Conservation (phyloP, 352 stramenopile species). For the Hyaloperonospora brassicae region DNA sequence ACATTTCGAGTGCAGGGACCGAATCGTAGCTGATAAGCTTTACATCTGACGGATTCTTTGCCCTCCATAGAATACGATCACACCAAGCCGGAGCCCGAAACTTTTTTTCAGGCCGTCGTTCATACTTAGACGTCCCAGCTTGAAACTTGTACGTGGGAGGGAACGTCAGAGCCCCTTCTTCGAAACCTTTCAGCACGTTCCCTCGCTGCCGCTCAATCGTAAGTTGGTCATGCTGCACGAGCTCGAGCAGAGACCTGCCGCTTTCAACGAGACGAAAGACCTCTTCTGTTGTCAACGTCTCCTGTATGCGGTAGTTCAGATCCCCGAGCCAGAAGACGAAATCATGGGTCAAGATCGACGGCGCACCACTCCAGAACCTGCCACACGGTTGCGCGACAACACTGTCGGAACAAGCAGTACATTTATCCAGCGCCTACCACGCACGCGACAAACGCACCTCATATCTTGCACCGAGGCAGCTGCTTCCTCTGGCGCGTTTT, state of each 20-base stretch:
- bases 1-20: slow-evolving; percentile 87
- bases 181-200: slow-evolving; percentile 83
- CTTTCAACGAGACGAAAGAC: slow-evolving; percentile 54
- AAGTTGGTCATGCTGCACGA: slow-evolving; percentile 57
- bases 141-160: slow-evolving; percentile 97
- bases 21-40: slow-evolving; percentile 81
- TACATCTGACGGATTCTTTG: slow-evolving; percentile 46
- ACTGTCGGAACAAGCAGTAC: neutral
- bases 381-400: slow-evolving; percentile 3
- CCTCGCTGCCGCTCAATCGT: slow-evolving; percentile 57
- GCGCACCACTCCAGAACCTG: slow-evolving; percentile 44
- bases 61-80: slow-evolving; percentile 81
- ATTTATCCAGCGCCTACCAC: neutral
- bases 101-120: slow-evolving; percentile 98
- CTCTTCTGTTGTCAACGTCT: slow-evolving; percentile 68
- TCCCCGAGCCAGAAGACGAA: slow-evolving; percentile 97
- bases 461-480: slow-evolving; percentile 21
- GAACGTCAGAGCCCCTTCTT: slow-evolving; percentile 89
- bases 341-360: slow-evolving; percentile 94
- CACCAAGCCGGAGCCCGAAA: slow-evolving; percentile 96
- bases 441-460: slow-evolving; percentile 13
- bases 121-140: slow-evolving; percentile 91
- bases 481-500: slow-evolving; percentile 22
- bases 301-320: slow-evolving; percentile 87
- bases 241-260: slow-evolving; percentile 25